phyloP scores from a whole-genome alignment of 768 basidiomycete species.

The Hypsizygus marmoreus region DNA sequence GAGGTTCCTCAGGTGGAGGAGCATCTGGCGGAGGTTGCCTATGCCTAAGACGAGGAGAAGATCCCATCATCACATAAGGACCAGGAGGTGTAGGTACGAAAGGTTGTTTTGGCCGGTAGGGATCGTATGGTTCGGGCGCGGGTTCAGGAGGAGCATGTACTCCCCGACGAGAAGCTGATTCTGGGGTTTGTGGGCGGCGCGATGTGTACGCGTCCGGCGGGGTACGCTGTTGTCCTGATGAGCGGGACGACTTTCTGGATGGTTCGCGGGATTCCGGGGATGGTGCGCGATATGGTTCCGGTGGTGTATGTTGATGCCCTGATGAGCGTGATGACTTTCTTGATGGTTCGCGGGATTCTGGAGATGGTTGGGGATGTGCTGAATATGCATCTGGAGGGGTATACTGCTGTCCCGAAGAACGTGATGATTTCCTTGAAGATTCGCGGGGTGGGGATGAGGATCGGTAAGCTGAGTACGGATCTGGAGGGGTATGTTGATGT shows the following conservation, averaged over 20 bases:
- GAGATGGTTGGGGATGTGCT: conserved; percentile 11
- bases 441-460: neutral
- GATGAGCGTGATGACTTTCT: neutral
- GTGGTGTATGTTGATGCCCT: neutral
- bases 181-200: conserved; percentile 14
- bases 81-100: too few relatives aligned
- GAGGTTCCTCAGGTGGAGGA: too few relatives aligned
- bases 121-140: too few relatives aligned
- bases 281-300: neutral
- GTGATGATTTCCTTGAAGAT: neutral
- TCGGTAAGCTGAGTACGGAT: neutral
- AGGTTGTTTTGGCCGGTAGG: too few relatives aligned
- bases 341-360: neutral
- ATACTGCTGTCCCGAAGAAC: conserved; percentile 20
- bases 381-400: conserved; percentile 17
- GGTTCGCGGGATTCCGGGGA: too few relatives aligned
- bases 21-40: too few relatives aligned
- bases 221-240: conserved; percentile 22
- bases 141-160: too few relatives aligned
- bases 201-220: conserved; percentile 15
- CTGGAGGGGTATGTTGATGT: neutral
- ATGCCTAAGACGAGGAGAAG: too few relatives aligned
- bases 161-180: too few relatives aligned
- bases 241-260: neutral
- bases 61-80: too few relatives aligned